Base-by-base conservation (phyloP, 176 grass and related monocot species). In the Metroxylon sagu region DNA sequence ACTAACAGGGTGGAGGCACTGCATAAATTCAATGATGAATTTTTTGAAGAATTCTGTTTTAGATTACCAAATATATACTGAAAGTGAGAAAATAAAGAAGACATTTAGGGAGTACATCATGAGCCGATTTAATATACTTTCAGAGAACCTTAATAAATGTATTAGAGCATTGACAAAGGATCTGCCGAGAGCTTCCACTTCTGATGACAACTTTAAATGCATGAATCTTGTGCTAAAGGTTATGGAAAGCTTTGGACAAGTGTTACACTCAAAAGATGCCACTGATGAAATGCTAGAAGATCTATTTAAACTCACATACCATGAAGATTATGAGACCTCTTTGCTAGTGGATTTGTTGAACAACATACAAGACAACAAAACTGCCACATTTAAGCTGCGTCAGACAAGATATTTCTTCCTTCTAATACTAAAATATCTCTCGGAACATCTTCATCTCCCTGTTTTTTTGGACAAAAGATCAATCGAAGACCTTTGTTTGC, bases 1-100 rank as follows among this genome's bases (percentile, higher is more conserved):
- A 26, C 18, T 4, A 49, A 88, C 75, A 75, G 89, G 85, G 56
- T 95, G 89, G 89, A 89, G 57, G 52, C 52, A 49, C 67, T 29
- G 17, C 16, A 19, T 95, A 8, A 59, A n/a, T 77, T 85, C 82
- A 6, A 59, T 89, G 27, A 55, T 18, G 26, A 61, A 71, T 26
- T 63, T 89, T 75, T 63, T 95, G 49, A 29, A 89, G 18, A 65
- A 85, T 43, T 71, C 74, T 61, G 53, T 59, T 74, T 76, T 75
- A 77, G 53, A 48, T 56, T 80, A 77, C 85, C 62, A 29, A 66
- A 74, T 53, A 55, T 77, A 61, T 5, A 30, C 82, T 48, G 64
- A 67, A 48, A 30, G 29, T 2, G 59, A 65, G 15, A 72, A 61
- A 27, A 80, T 83, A 54, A 81, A 77, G 70, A 61, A 56, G 50